A percentile compares a stretch with the other conserved stretches of the same genome.
phyloP scores from a whole-genome alignment of 1,139 yeast genomes.

The Geotrichum aggregatum region DNA sequence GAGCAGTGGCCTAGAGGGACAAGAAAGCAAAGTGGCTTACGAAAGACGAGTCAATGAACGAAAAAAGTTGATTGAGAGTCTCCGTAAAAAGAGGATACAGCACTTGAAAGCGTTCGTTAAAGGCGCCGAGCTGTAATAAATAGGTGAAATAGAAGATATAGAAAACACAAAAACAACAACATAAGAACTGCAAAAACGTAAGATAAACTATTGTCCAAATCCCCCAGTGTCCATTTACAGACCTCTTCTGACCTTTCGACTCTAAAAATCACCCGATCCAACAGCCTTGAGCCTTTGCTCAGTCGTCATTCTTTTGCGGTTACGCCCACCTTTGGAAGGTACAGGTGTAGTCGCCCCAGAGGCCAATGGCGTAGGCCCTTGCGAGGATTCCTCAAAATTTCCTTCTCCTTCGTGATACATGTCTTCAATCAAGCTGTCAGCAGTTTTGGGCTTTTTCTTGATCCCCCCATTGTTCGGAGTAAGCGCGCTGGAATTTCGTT shows the following conservation, averaged over 20 bases:
- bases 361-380: constrained; percentile 10
- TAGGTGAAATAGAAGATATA: background rate
- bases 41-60: constrained; percentile 14
- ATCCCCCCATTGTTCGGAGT: constrained; percentile 26
- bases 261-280: constrained; percentile 17
- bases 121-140: constrained; percentile 9
- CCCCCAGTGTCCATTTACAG: too few species aligned
- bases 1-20: background rate
- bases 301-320: constrained; percentile 22
- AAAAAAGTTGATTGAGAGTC: constrained; percentile 13
- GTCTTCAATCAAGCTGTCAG: constrained; percentile 42
- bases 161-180: background rate
- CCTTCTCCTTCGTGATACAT: constrained; percentile 64
- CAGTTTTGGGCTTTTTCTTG: constrained; percentile 17
- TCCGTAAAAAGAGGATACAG: constrained; percentile 5
- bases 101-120: constrained; percentile 17
- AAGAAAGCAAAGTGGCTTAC: constrained; percentile 7
- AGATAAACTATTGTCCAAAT: too few species aligned
- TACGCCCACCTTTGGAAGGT: constrained; percentile 14
- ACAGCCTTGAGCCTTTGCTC: constrained; percentile 24
- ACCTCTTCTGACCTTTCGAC: too few species aligned
- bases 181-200: too few species aligned
- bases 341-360: constrained; percentile 31
- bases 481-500: constrained; percentile 10
- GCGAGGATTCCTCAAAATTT: constrained; percentile 41